These are phyloP conservation scores for Taphrina wiesneri DNA, from an alignment of 1,139 yeast species.

Conservation along the genomic window DNA sequence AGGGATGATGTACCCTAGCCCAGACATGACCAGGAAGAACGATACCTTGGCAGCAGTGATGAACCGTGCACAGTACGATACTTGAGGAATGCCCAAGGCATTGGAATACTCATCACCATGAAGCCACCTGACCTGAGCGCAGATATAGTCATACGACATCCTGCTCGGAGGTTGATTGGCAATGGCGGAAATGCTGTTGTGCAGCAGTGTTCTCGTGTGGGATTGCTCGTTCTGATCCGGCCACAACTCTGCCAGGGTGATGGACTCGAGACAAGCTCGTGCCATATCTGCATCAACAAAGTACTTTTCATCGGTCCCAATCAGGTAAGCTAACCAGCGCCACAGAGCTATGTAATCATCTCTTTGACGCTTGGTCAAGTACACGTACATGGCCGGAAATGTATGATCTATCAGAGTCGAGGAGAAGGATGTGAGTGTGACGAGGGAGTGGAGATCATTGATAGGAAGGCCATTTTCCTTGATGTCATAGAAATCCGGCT, in stretches of 20 bases:
- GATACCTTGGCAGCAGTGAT: conserved; percentile 23
- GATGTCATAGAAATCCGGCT: conserved; percentile 29
- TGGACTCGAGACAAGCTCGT: conserved; percentile 28
- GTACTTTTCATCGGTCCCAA: conserved; percentile 29
- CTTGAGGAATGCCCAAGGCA: conserved; percentile 23
- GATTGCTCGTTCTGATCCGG: conserved; percentile 14
- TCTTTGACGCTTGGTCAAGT: conserved; percentile 18
- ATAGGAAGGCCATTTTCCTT: conserved; percentile 25
- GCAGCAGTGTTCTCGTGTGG: conserved; percentile 15
- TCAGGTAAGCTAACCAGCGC: conserved; percentile 28
- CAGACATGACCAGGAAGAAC: conserved; percentile 32
- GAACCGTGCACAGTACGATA: conserved; percentile 8
- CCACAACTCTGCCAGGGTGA: conserved; percentile 28
- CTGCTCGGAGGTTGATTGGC: conserved; percentile 30
- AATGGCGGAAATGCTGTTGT: conserved; percentile 23
- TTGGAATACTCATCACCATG: conserved; percentile 23
- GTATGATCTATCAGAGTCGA: conserved; percentile 28
- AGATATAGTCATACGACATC: conserved; percentile 24
- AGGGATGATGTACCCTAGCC: conserved; percentile 26
- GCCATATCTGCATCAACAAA: conserved; percentile 27
- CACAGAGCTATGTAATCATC: conserved; percentile 33
- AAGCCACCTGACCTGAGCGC: conserved; percentile 32
- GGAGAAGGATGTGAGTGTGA: conserved; percentile 25
- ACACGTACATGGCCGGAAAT: conserved; percentile 28
- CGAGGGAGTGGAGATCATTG: conserved; percentile 26